Percentiles rank a stretch among this genome's conserved stretches.
Conservation (phyloP, 1,139 yeast species). For the Waltiozyma sp. region DNA sequence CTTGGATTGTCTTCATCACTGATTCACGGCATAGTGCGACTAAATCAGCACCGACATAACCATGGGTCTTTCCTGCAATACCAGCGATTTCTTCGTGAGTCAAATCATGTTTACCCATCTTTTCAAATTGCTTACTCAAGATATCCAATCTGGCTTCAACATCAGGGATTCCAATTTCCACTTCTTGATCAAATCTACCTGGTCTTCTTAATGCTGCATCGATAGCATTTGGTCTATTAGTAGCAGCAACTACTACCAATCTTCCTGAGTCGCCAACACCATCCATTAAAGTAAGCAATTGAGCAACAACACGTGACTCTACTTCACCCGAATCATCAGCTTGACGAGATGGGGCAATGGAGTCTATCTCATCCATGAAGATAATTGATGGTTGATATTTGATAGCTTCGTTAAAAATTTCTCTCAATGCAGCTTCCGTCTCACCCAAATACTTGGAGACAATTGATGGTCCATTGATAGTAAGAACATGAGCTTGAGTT, state of each 20-base stretch:
- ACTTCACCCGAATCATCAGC: conserved; percentile 84
- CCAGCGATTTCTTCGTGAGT: conserved; percentile 38
- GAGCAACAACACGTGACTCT: conserved; percentile 83
- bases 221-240: conserved; percentile 69
- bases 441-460: conserved; percentile 91
- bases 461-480: conserved; percentile 84
- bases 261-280: conserved; percentile 65
- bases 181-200: conserved; percentile 84
- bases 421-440: conserved; percentile 75
- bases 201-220: conserved; percentile 88
- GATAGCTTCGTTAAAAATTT: conserved; percentile 75
- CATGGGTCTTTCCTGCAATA: conserved; percentile 63
- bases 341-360: conserved; percentile 72
- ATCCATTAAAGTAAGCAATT: conserved; percentile 81
- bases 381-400: conserved; percentile 78
- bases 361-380: conserved; percentile 87
- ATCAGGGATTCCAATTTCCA: conserved; percentile 73
- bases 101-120: conserved; percentile 54
- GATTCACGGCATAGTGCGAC: conserved; percentile 82
- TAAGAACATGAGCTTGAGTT: conserved; percentile 64
- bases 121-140: conserved; percentile 45
- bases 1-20: conserved; percentile 70
- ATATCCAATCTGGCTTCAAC: conserved; percentile 55
- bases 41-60: conserved; percentile 81
- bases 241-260: conserved; percentile 72